phyloP scores from a whole-genome alignment of 495 filamentous ascomycete genomes.

The Penicillium subrubescens region DNA sequence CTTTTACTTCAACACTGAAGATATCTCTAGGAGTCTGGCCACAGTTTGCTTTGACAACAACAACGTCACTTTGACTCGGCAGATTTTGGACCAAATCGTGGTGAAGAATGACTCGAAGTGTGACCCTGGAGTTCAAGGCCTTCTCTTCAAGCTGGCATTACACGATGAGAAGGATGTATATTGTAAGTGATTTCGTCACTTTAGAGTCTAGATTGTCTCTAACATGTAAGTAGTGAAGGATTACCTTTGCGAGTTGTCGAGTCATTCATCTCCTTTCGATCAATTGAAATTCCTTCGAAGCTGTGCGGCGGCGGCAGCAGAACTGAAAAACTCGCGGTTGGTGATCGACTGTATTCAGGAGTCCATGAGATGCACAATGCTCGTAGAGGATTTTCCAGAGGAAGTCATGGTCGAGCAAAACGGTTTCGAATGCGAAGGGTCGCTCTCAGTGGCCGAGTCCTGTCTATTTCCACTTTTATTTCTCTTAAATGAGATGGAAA shows the following conservation, averaged over 20 bases:
- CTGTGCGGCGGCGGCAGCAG: neutral
- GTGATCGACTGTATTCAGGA: neutral
- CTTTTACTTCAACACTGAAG: too few species aligned
- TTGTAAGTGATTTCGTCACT: neutral
- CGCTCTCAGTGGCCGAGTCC: neutral
- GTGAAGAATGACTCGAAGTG: constrained; percentile 42
- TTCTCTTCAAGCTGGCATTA: constrained; percentile 76
- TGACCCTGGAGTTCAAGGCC: constrained; percentile 66
- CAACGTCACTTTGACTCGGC: constrained; percentile 52
- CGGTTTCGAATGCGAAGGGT: neutral
- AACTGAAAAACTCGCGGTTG: neutral
- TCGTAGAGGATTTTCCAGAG: neutral
- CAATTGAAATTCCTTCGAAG: neutral
- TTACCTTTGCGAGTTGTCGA: neutral
- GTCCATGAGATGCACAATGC: neutral
- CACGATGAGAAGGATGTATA: constrained; percentile 38
- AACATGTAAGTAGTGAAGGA: neutral
- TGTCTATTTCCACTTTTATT: neutral
- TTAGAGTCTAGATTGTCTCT: neutral
- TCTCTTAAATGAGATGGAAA: neutral
- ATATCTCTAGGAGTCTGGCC: constrained; percentile 63
- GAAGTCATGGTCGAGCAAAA: neutral
- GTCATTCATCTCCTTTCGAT: neutral
- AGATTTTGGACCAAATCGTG: constrained; percentile 52
- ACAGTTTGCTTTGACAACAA: constrained; percentile 62